These are phyloP conservation scores for Tilletia caries DNA, from an alignment of 1,284 basidiomycete species.

Conservation along the genomic window DNA sequence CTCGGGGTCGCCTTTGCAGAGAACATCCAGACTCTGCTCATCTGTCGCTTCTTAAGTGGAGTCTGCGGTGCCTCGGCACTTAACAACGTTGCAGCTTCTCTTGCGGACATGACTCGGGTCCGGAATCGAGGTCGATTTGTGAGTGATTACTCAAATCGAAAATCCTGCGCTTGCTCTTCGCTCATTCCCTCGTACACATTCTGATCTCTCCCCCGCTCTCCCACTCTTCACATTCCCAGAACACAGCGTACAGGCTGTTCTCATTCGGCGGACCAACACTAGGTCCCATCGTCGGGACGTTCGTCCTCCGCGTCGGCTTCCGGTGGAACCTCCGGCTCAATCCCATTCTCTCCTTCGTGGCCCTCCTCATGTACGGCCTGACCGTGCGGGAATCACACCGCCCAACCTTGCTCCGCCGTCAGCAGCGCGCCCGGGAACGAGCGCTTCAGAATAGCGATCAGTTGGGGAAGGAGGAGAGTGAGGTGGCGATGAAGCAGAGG, in stretches of 20 bases:
- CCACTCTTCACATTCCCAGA: neutral
- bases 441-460: neutral
- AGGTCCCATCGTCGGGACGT: slow-evolving; percentile 20
- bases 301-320: slow-evolving; percentile 21
- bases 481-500: slow-evolving; percentile 7
- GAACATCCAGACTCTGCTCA: slow-evolving; percentile 12
- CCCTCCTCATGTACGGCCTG: slow-evolving; percentile 18
- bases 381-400: slow-evolving; percentile 24
- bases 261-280: slow-evolving; percentile 21
- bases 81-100: slow-evolving; percentile 24
- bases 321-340: slow-evolving; percentile 24
- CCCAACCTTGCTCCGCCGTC: slow-evolving; percentile 1
- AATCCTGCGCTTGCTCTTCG: too few relatives aligned
- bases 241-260: slow-evolving; percentile 21
- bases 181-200: too few relatives aligned
- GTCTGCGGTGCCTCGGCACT: slow-evolving; percentile 16
- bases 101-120: slow-evolving; percentile 25
- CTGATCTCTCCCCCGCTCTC: too few relatives aligned
- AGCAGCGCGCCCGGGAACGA: neutral
- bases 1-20: slow-evolving; percentile 19
- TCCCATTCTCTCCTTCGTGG: slow-evolving; percentile 15
- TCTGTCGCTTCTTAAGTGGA: slow-evolving; percentile 23
- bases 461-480: slow-evolving; percentile 4
- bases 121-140: slow-evolving; percentile 22
- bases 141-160: neutral